Evolutionary conservation across 192 early-diverging fungal genomes (phyloP).

Genomic region (Phycomyces blakesleeanus): DNA sequence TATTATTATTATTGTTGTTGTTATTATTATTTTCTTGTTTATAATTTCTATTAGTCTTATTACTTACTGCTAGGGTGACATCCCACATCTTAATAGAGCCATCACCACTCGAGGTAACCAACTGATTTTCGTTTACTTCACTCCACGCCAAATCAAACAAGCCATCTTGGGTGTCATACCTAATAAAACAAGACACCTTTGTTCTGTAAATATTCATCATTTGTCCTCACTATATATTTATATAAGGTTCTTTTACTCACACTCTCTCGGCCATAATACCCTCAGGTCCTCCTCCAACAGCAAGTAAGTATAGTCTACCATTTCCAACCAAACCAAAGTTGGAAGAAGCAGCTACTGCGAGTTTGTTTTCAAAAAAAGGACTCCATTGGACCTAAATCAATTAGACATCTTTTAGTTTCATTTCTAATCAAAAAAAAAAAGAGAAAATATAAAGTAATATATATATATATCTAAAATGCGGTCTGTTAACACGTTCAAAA

Average conservation of each 20-base stretch:
- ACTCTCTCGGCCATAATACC: constrained; percentile 52
- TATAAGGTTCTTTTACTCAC: too few relatives aligned
- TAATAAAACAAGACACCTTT: constrained; percentile 21
- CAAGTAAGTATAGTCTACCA: constrained; percentile 80
- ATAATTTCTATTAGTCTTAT: too few relatives aligned
- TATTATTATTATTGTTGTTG: constrained; percentile 15
- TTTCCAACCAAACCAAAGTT: constrained; percentile 99
- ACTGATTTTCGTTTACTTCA: constrained; percentile 92
- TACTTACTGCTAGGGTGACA: constrained; percentile 71
- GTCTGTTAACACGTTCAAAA: too few relatives aligned
- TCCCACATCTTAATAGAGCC: constrained; percentile 96
- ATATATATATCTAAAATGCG: too few relatives aligned
- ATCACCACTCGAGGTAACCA: constrained; percentile 88
- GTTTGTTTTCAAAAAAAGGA: constrained; percentile 86
- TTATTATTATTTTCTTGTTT: not conserved
- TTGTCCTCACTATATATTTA: too few relatives aligned
- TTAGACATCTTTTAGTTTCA: not conserved
- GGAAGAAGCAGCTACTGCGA: constrained; percentile 84
- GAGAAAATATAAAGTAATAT: constrained; percentile 4
- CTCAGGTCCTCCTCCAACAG: constrained; percentile 41
- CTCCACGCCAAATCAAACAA: constrained; percentile 95
- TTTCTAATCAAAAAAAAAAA: constrained; percentile 13
- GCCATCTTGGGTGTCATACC: constrained; percentile 96
- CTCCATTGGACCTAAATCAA: constrained; percentile 78
- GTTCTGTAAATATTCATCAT: too few relatives aligned